Conservation (phyloP, 805 yeast species). For the Hanseniaspora taiwanica region DNA sequence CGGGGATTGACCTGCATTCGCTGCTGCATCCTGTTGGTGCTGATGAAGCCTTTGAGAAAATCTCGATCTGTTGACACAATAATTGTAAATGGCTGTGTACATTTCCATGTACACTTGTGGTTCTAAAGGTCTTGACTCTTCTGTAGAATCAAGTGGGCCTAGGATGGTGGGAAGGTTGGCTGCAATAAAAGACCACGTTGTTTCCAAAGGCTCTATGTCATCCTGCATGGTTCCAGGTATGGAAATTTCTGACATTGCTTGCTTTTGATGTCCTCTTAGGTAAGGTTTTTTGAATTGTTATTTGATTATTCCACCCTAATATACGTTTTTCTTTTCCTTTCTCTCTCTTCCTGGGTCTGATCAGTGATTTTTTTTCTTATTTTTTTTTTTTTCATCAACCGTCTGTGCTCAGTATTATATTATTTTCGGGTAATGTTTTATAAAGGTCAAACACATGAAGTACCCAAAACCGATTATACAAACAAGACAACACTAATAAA, state of each 20-base stretch:
- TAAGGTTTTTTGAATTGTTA: too few relatives aligned
- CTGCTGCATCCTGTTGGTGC: not conserved
- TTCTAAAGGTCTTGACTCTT: slow-evolving; percentile 12
- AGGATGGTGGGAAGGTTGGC: slow-evolving; percentile 61
- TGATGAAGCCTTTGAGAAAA: slow-evolving; percentile 20
- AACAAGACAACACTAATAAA: too few relatives aligned
- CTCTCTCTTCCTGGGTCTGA: too few relatives aligned
- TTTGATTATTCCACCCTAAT: too few relatives aligned
- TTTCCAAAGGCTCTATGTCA: slow-evolving; percentile 34
- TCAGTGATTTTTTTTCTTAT: too few relatives aligned
- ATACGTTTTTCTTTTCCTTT: too few relatives aligned
- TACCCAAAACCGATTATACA: too few relatives aligned
- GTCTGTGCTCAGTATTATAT: too few relatives aligned
- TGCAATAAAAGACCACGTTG: slow-evolving; percentile 68
- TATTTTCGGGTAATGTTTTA: too few relatives aligned
- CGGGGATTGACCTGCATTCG: slow-evolving; percentile 13
- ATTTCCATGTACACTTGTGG: slow-evolving; percentile 64
- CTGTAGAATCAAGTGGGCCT: slow-evolving; percentile 26
- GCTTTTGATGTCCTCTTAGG: too few relatives aligned
- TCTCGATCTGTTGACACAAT: slow-evolving; percentile 72
- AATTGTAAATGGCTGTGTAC: slow-evolving; percentile 85
- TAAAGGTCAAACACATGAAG: too few relatives aligned
- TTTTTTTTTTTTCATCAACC: too few relatives aligned
- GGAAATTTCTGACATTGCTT: slow-evolving; percentile 10
- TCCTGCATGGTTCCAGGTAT: slow-evolving; percentile 35